These are phyloP conservation scores for Cardamine resedifolia DNA, from an alignment of 345 rosid genomes.

Conservation along the genomic window DNA sequence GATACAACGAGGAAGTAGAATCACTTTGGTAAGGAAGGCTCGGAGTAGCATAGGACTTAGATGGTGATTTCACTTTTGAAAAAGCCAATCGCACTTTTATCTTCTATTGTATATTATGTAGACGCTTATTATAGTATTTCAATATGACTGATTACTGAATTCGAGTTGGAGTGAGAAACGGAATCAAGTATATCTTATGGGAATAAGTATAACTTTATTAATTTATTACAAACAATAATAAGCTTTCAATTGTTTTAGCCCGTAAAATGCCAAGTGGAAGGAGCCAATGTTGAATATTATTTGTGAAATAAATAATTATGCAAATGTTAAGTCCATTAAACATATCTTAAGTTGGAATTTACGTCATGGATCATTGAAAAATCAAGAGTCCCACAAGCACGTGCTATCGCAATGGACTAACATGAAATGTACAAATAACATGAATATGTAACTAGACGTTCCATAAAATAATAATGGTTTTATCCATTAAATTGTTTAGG, in stretches of 20 bases:
- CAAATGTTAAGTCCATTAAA: neutral
- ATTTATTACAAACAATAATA: neutral
- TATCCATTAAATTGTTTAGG: too few relatives aligned
- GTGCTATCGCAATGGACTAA: neutral
- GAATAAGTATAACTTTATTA: neutral
- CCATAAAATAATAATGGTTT: too few relatives aligned
- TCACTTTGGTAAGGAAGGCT: constrained; percentile 7
- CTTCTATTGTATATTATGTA: neutral
- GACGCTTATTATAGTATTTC: neutral
- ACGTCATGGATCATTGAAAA: constrained; percentile 15
- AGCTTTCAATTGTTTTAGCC: neutral
- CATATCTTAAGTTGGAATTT: constrained; percentile 8
- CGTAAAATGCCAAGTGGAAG: constrained; percentile 26
- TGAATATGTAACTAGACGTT: too few relatives aligned
- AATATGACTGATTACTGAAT: neutral
- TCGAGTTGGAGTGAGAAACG: neutral
- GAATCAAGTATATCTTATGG: constrained; percentile 12
- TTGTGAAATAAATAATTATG: neutral
- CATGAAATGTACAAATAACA: neutral
- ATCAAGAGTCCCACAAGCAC: constrained; percentile 6
- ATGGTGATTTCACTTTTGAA: constrained; percentile 19
- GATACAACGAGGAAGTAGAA: neutral
- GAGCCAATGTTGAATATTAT: constrained; percentile 29
- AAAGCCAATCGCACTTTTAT: constrained; percentile 2
- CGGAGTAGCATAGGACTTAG: constrained; percentile 3